Conservation (phyloP, 2,329 filamentous ascomycete genomes). For the Colletotrichum gigasporum region DNA sequence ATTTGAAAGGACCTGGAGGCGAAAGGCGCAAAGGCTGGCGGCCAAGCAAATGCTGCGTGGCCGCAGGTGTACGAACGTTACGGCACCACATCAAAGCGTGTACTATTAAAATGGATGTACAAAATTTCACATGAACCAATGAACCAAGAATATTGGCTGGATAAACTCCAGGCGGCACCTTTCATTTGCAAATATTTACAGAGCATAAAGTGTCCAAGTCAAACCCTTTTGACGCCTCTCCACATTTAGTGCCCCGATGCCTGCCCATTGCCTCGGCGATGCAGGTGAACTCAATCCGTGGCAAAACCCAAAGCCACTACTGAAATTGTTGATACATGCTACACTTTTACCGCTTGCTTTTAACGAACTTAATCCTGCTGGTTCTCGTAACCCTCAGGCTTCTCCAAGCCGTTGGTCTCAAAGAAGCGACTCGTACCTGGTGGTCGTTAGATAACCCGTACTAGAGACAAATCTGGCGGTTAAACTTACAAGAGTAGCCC, state of each 20-base stretch:
- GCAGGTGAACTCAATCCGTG: constrained; percentile 19
- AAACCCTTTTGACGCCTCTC: constrained; percentile 31
- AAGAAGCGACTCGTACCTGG: constrained; percentile 87
- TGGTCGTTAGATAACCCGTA: neutral
- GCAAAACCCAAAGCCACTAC: constrained; percentile 25
- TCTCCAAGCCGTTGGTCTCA: constrained; percentile 81
- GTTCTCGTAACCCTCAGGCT: constrained; percentile 86
- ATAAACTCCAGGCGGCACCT: constrained; percentile 9
- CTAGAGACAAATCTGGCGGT: too few species aligned
- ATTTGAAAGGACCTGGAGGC: neutral
- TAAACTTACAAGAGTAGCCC: constrained; percentile 87
- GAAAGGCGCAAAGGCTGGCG: too few species aligned
- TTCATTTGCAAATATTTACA: constrained; percentile 27
- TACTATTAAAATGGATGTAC: constrained; percentile 22
- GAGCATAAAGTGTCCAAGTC: constrained; percentile 27
- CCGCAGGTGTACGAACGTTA: neutral
- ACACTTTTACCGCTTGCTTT: neutral
- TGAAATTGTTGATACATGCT: constrained; percentile 27
- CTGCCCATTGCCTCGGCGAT: constrained; percentile 21
- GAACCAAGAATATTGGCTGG: neutral
- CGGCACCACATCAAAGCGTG: neutral
- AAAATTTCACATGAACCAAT: constrained; percentile 14
- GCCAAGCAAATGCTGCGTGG: neutral
- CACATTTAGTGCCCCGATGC: constrained; percentile 22
- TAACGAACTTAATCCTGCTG: constrained; percentile 60